A percentile compares a stretch with the other conserved stretches of the same genome.
Conservation (phyloP, 1,139 yeast species). For the Debaryomyces sp. region DNA sequence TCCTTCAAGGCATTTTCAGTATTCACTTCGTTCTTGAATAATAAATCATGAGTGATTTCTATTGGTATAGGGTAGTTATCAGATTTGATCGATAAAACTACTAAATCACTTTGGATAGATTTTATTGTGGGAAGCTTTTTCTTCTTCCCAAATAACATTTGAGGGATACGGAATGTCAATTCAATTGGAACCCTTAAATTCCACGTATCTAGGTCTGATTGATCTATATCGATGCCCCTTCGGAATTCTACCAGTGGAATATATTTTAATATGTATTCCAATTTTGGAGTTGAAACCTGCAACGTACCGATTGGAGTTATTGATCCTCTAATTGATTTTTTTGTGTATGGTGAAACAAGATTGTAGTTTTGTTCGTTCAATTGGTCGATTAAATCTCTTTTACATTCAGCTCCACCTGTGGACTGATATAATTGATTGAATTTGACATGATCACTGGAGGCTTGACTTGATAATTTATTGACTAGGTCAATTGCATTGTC, state of each 20-base stretch:
- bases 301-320: slow-evolving; percentile 21
- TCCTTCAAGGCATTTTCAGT: slow-evolving; percentile 6
- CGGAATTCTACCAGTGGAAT: slow-evolving; percentile 35
- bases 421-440: slow-evolving; percentile 1
- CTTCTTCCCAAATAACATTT: slow-evolving; percentile 3
- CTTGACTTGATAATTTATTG: slow-evolving; percentile 14
- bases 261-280: slow-evolving; percentile 29
- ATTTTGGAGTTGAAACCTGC: slow-evolving; percentile 30
- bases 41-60: slow-evolving; percentile 44
- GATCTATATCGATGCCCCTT: slow-evolving; percentile 6
- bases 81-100: slow-evolving; percentile 36
- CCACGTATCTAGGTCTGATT: slow-evolving; percentile 25
- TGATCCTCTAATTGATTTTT: slow-evolving; percentile 16
- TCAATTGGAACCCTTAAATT: slow-evolving; percentile 34
- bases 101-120: slow-evolving; percentile 31
- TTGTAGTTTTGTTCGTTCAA: slow-evolving; percentile 14
- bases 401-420: slow-evolving; percentile 2
- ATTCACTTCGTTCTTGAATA: slow-evolving; percentile 25
- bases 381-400: background rate
- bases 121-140: slow-evolving; percentile 34
- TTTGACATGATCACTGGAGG: slow-evolving; percentile 1
- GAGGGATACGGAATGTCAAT: slow-evolving; percentile 13
- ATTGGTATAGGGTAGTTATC: slow-evolving; percentile 37
- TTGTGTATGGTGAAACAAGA: slow-evolving; percentile 16
- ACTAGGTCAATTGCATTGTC: slow-evolving; percentile 18